Evolutionary conservation across 2,329 filamentous ascomycete species (phyloP).

Genomic region (Cladosporium phlei): DNA sequence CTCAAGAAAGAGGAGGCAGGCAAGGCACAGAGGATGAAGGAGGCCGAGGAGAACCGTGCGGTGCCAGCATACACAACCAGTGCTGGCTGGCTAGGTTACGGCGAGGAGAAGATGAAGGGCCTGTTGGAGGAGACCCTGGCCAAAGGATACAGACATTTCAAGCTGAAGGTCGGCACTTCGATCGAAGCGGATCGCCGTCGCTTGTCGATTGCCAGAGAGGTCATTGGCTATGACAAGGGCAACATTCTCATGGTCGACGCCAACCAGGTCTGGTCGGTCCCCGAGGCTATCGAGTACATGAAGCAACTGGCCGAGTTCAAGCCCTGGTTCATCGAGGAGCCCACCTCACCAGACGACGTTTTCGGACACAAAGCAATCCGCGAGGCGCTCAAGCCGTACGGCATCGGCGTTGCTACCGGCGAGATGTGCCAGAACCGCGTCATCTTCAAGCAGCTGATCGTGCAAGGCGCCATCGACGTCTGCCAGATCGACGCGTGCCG

Average conservation of each 20-base stretch:
- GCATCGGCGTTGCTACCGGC: slow-evolving; percentile 81
- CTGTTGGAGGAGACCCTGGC: slow-evolving; percentile 69
- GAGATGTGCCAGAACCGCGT: slow-evolving; percentile 96
- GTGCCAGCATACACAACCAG: slow-evolving; percentile 89
- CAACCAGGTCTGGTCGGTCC: slow-evolving; percentile 86
- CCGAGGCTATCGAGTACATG: slow-evolving; percentile 86
- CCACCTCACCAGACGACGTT: slow-evolving; percentile 83
- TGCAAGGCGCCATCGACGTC: slow-evolving; percentile 74
- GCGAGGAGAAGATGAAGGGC: slow-evolving; percentile 76
- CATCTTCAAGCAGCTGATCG: slow-evolving; percentile 86
- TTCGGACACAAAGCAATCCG: slow-evolving; percentile 82
- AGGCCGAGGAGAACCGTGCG: slow-evolving; percentile 67
- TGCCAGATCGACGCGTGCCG: slow-evolving; percentile 89
- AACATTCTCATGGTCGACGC: slow-evolving; percentile 90
- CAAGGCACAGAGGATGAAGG: slow-evolving; percentile 66
- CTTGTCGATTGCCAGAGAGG: slow-evolving; percentile 67
- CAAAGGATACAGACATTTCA: slow-evolving; percentile 80
- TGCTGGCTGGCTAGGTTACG: slow-evolving; percentile 88
- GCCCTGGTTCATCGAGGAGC: slow-evolving; percentile 94
- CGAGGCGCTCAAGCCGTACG: slow-evolving; percentile 68
- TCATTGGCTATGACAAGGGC: slow-evolving; percentile 76
- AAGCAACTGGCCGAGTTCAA: slow-evolving; percentile 73
- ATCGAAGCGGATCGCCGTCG: slow-evolving; percentile 67
- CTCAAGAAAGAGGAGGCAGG: slow-evolving; percentile 61
- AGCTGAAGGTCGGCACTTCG: slow-evolving; percentile 78